These are phyloP conservation scores for Gentiana macrophylla DNA, from an alignment of 257 asterid species.

Conservation along the genomic window DNA sequence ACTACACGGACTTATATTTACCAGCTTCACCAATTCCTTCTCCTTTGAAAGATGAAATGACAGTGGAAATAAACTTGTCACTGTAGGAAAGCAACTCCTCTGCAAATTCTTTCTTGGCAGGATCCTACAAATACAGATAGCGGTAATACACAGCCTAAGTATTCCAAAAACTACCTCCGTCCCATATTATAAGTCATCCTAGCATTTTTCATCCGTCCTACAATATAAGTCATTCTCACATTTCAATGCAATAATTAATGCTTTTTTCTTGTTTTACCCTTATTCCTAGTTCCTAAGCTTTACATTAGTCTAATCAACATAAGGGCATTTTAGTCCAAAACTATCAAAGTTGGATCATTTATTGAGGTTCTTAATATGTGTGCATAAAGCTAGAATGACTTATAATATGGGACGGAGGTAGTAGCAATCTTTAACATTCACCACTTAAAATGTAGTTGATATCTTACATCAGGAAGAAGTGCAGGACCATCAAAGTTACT, in stretches of 20 bases:
- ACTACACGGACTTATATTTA: conserved; percentile 12
- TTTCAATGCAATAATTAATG: no score
- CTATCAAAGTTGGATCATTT: background rate
- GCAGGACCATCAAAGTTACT: conserved; percentile 74
- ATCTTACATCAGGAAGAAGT: conserved; percentile 67
- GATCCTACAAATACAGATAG: conserved; percentile 36
- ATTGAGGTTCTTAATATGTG: background rate
- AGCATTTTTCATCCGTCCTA: no score
- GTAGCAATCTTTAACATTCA: background rate
- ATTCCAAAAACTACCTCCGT: background rate
- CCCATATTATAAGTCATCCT: no score
- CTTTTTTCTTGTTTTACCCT: no score
- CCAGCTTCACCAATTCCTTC: conserved; percentile 37
- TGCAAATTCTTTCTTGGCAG: conserved; percentile 37
- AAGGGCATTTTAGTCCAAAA: no score
- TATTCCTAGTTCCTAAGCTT: conserved; percentile 1
- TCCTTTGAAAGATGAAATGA: conserved; percentile 43
- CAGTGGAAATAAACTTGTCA: conserved; percentile 41
- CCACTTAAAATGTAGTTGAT: background rate
- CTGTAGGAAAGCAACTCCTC: conserved; percentile 49
- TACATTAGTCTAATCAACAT: background rate
- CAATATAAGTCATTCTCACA: no score
- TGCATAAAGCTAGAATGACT: no score
- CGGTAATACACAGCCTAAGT: conserved; percentile 6
- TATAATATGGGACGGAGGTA: no score